Evolutionary conservation across 2,329 filamentous ascomycete genomes (phyloP).

Genomic region (Nectriaceae sp.): DNA sequence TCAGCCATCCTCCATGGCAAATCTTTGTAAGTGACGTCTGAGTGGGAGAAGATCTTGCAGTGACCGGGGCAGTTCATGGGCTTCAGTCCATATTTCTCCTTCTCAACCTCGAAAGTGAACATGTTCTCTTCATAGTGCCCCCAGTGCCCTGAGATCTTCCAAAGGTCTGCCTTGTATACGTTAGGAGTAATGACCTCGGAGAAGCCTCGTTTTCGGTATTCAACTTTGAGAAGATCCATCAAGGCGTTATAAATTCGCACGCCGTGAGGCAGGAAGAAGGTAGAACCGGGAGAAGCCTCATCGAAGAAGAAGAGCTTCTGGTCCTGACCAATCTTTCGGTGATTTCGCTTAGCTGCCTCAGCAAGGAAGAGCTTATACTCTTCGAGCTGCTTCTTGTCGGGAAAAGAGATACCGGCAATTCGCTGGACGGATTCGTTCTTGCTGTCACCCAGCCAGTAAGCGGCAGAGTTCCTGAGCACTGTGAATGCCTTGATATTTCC

Average conservation of each 20-base stretch:
- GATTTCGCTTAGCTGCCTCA: constrained; percentile 96
- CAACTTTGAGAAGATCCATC: constrained; percentile 75
- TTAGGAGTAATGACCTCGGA: constrained; percentile 92
- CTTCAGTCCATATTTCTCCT: constrained; percentile 74
- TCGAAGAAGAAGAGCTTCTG: constrained; percentile 99
- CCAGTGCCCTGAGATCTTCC: constrained; percentile 97
- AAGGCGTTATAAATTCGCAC: constrained; percentile 92
- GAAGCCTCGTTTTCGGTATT: constrained; percentile 94
- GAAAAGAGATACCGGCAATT: constrained; percentile 93
- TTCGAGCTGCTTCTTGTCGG: constrained; percentile 91
- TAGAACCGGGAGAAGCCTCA: constrained; percentile 87
- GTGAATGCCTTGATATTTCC: constrained; percentile 93
- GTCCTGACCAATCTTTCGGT: constrained; percentile 89
- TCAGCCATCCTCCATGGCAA: constrained; percentile 91
- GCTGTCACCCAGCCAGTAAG: constrained; percentile 93
- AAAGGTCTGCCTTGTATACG: constrained; percentile 91
- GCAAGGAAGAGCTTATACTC: constrained; percentile 95
- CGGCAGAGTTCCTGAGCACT: constrained; percentile 76
- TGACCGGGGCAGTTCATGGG: constrained; percentile 99
- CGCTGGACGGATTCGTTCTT: constrained; percentile 94
- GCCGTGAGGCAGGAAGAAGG: constrained; percentile 91
- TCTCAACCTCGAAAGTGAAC: constrained; percentile 75
- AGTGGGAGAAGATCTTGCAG: constrained; percentile 82
- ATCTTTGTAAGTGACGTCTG: constrained; percentile 80
- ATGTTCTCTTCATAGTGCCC: constrained; percentile 86